phyloP scores from a whole-genome alignment of 306 rosid species.

The Prunus mume region DNA sequence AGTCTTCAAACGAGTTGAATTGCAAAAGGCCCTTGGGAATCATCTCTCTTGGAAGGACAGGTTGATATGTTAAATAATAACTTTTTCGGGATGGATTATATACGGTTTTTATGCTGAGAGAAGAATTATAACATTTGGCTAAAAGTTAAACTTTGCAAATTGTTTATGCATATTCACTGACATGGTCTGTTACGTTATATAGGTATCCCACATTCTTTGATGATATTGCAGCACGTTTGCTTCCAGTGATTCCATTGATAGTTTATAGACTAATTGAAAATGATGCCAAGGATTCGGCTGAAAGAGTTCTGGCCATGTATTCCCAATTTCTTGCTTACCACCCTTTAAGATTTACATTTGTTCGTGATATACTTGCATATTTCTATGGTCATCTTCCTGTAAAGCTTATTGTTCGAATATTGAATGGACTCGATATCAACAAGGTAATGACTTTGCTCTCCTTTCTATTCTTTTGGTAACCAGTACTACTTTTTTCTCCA shows the following conservation, averaged over 20 bases:
- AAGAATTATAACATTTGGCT: not conserved
- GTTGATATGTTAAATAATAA: slow-evolving; percentile 36
- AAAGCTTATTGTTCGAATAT: slow-evolving; percentile 78
- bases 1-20: slow-evolving; percentile 65
- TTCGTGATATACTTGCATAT: slow-evolving; percentile 95
- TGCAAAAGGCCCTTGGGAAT: slow-evolving; percentile 93
- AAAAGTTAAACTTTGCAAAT: not conserved
- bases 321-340: slow-evolving; percentile 66
- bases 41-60: slow-evolving; percentile 97
- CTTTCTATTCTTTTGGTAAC: not conserved
- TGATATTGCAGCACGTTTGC: slow-evolving; percentile 88
- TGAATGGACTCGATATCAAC: slow-evolving; percentile 68
- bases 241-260: slow-evolving; percentile 92
- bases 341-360: slow-evolving; percentile 91
- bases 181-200: slow-evolving; percentile 25
- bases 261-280: slow-evolving; percentile 90
- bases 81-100: not conserved
- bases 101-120: slow-evolving; percentile 15
- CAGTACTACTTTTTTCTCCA: not conserved
- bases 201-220: slow-evolving; percentile 94
- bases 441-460: slow-evolving; percentile 56
- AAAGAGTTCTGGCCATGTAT: slow-evolving; percentile 64
- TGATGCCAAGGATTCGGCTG: slow-evolving; percentile 84
- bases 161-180: slow-evolving; percentile 18
- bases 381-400: slow-evolving; percentile 89